These are phyloP conservation scores for Coemansia javaensis DNA, from an alignment of 192 early-diverging fungal genomes.

Conservation along the genomic window DNA sequence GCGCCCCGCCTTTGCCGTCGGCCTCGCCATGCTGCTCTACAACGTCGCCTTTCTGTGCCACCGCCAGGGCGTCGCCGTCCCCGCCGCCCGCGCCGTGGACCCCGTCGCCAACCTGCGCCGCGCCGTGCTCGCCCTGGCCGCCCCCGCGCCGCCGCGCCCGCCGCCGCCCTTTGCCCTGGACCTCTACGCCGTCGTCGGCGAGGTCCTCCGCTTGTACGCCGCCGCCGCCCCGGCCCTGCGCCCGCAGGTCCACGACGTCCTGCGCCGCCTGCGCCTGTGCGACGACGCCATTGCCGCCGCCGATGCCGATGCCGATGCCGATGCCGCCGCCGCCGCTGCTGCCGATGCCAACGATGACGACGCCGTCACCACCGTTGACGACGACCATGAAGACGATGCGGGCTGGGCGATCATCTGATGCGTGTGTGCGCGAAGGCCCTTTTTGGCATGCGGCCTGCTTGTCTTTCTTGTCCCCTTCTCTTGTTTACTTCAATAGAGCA, in stretches of 20 bases:
- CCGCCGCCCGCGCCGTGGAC: conserved; percentile 21
- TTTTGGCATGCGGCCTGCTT: conserved; percentile 1
- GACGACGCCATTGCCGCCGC: conserved; percentile 41
- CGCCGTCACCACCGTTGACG: conserved; percentile 43
- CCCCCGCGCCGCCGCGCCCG: conserved; percentile 10
- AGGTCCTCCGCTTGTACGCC: conserved; percentile 27
- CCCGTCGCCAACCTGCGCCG: conserved; percentile 32
- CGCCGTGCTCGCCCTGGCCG: conserved; percentile 18
- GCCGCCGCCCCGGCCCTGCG: conserved; percentile 11
- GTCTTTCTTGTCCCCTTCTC: not conserved
- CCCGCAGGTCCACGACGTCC: conserved; percentile 25
- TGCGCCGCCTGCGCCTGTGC: conserved; percentile 37
- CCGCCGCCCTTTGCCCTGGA: conserved; percentile 28
- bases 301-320: conserved; percentile 38
- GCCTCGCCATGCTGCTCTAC: conserved; percentile 43
- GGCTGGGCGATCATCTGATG: conserved; percentile 39
- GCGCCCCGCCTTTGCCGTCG: conserved; percentile 30
- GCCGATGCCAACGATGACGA: too few species aligned
- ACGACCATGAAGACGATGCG: conserved; percentile 33
- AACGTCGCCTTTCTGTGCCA: conserved; percentile 37
- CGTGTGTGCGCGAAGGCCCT: too few species aligned
- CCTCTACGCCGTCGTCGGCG: conserved; percentile 28
- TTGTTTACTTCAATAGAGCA: not conserved
- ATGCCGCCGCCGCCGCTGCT: conserved; percentile 33
- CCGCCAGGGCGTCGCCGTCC: conserved; percentile 31